Evolutionary conservation across 805 yeast species (phyloP), one percentile per base, ranked within the genome.

Genomic region (Blastobotrys parvus): DNA sequence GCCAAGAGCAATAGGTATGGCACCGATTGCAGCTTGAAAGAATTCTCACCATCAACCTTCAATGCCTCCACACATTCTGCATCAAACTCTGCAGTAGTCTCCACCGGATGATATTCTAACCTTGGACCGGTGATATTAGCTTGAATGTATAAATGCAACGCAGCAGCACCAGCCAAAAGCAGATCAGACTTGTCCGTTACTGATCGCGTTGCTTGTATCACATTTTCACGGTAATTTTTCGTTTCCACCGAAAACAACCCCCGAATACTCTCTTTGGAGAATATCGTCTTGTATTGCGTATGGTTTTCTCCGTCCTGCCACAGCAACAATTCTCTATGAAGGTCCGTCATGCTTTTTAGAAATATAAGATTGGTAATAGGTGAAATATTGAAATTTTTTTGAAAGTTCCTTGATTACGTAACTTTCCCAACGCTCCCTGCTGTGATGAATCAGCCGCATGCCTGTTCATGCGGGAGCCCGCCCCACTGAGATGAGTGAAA

Each of bases 51-150:
- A 51, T 77, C 78, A 2, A 77, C 59, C 8, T 68, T 58, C 35
- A 83, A 64, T 1, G 69, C 56, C 25, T 56, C 59, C 11, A 75
- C 53, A 29, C 73, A 62, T 2, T 41, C 27, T 3, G 30, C 17
- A 5, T 41, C 23, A 34, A 44, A 39, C 37, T 27, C 40, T 19
- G 36, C 33, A 66, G 17, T 44, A 53, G 54, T 38, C n/a, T 63
- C 55, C 29, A 55, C 54, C 3, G 70, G 52, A 3, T 60, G 61
- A 18, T 66, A 51, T 3, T 71, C 70, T 2, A 77, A 54, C 20
- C 73, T 70, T 3, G 96, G 96, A 6, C 97, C 97, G 0, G 95
- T 85, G 61, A 72, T 85, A 59, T 89, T 89, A 40, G 73, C 62
- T 58, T 86, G 94, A 13, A 83, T 64, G 56, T 82, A 89, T 1